Evolutionary conservation across 2,329 filamentous ascomycete species (phyloP).

Genomic region (Fusarium clavum): DNA sequence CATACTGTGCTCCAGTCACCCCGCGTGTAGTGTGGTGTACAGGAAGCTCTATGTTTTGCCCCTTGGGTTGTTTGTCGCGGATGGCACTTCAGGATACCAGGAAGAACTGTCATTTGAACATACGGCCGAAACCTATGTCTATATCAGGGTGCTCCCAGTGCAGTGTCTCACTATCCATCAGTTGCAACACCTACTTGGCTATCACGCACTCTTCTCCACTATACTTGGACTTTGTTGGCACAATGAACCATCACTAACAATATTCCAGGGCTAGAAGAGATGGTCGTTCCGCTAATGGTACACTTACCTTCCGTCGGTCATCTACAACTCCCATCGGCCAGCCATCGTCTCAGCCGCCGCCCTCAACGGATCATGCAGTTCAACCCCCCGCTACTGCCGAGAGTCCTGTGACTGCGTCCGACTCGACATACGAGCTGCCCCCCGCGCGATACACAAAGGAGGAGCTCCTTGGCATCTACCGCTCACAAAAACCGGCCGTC

Average conservation of each 20-base stretch:
- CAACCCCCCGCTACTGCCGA: conserved; percentile 53
- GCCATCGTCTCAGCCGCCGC: conserved; percentile 52
- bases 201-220: conserved; percentile 20
- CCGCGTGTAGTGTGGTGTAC: conserved; percentile 27
- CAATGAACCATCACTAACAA: conserved; percentile 25
- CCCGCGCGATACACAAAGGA: conserved; percentile 80
- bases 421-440: conserved; percentile 50
- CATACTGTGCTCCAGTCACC: conserved; percentile 33
- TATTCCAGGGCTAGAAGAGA: conserved; percentile 67
- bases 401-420: conserved; percentile 47
- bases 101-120: neutral
- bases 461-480: conserved; percentile 80
- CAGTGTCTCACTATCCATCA: neutral
- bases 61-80: conserved; percentile 26
- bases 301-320: conserved; percentile 72
- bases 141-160: neutral
- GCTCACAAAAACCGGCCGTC: conserved; percentile 60
- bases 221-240: neutral
- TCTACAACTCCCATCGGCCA: conserved; percentile 67
- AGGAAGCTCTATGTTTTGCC: conserved; percentile 17
- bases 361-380: conserved; percentile 54
- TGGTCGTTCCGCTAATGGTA: conserved; percentile 69
- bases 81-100: conserved; percentile 4
- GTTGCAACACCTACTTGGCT: conserved; percentile 6
- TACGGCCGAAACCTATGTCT: neutral